Base-by-base conservation (phyloP, 495 filamentous ascomycete species). In the Lineolata rhizophorae region DNA sequence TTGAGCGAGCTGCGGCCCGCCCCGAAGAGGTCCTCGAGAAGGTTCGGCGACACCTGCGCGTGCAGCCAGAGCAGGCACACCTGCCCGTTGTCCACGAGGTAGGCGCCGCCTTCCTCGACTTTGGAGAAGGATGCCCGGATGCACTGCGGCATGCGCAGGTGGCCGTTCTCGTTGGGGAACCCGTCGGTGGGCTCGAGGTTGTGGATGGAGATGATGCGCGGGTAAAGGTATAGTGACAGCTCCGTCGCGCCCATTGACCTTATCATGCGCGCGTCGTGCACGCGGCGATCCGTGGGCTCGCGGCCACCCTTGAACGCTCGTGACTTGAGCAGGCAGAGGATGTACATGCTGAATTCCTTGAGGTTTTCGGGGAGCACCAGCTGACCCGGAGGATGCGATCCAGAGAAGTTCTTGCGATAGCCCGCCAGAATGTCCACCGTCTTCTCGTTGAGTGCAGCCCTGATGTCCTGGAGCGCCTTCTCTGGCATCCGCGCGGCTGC, bases 281-380 rank as follows among this genome's bases (percentile, higher is more conserved):
- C 74, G 40, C 87, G 65, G 28, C 90, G 74, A 53, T 99, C 87
- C 18, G 76, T 74, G n/a, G 81, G 71, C 52, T 95, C 90, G 38
- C 68, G 69, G 34, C 90, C 85, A 30, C 67, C 81, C 56, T 95
- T 95, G 60, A 95, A 81, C 19, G 85, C 81, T 32, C 87, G 70
- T 17, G 70, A 85, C 52, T 95, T 99, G 38, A 93, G 51, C 43
- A 99, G 53, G 32, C 76, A 72, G n/a, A 99, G 68, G 54, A 90
- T 83, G 52, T 83, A 95, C 85, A 99, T 92, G 32, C 72, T 70
- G 46, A 94, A 87, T 44, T 99, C 87, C 46, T 95, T 99, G 15
- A 99, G 62, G 29, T 84, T 77, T 51, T 99, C 90, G 0, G 87
- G 87, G 46, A 99, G 68, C 30, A 99, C 78, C 22, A 99, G 64